Percentiles rank a stretch among this genome's conserved stretches.
Conservation (phyloP, 805 yeast genomes). For the Saccharomycopsis guyanensis region DNA sequence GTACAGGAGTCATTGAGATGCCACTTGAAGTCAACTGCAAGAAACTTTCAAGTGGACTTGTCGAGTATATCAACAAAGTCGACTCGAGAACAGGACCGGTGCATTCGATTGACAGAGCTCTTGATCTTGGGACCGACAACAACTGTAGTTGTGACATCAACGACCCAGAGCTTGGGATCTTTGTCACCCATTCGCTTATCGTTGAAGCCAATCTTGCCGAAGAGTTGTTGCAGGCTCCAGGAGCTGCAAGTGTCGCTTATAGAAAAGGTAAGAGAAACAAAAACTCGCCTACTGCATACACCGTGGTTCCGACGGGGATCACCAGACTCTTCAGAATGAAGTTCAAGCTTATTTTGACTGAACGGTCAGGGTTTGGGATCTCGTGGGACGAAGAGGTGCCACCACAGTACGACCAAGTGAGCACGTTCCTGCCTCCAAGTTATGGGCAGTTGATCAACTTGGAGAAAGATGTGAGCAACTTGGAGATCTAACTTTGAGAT, state of each 20-base stretch:
- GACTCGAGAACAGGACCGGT: slow-evolving; percentile 35
- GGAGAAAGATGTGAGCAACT: slow-evolving; percentile 10
- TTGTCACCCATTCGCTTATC: slow-evolving; percentile 66
- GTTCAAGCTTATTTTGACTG: slow-evolving; percentile 74
- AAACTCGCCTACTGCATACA: not conserved
- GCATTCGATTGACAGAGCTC: slow-evolving; percentile 16
- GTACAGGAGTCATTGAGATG: slow-evolving; percentile 71
- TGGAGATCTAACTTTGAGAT: not conserved
- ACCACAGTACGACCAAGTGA: slow-evolving; percentile 84
- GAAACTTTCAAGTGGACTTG: slow-evolving; percentile 47
- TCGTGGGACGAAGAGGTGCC: slow-evolving; percentile 99
- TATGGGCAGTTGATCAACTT: slow-evolving; percentile 33
- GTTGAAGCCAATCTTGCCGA: slow-evolving; percentile 94
- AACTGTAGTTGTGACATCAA: slow-evolving; percentile 73
- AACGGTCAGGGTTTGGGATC: slow-evolving; percentile 89
- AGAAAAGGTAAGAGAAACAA: not conserved
- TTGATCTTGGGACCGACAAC: slow-evolving; percentile 26
- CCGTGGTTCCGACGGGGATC: slow-evolving; percentile 71
- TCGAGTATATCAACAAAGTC: slow-evolving; percentile 37
- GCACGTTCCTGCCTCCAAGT: slow-evolving; percentile 79
- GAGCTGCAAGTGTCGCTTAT: not conserved
- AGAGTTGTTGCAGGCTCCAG: slow-evolving; percentile 46
- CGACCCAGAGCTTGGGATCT: slow-evolving; percentile 74
- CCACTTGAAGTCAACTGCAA: slow-evolving; percentile 62
- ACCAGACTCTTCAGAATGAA: slow-evolving; percentile 95